phyloP scores from a whole-genome alignment of 169 alveolate genomes.

The Plasmodium ovale region DNA sequence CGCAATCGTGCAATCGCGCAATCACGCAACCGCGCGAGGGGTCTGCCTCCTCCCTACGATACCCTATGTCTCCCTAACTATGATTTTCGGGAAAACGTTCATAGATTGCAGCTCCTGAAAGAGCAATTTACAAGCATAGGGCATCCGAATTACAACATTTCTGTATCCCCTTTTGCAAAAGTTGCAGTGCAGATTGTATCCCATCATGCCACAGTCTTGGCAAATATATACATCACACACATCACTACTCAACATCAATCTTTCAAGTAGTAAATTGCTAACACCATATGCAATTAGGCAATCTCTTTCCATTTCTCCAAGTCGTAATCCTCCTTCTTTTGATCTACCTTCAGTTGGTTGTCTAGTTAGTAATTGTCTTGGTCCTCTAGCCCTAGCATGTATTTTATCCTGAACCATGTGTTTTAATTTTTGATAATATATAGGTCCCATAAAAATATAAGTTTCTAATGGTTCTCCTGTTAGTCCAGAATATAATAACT shows the following conservation, averaged over 20 bases:
- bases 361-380: conserved; percentile 97
- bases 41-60: too few relatives aligned
- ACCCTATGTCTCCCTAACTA: conserved; percentile 66
- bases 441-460: conserved; percentile 98
- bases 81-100: conserved; percentile 91
- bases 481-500: conserved; percentile 93
- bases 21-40: too few relatives aligned
- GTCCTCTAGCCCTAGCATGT: conserved; percentile 99
- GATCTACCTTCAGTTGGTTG: conserved; percentile 99
- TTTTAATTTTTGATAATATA: conserved; percentile 98
- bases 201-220: conserved; percentile 95
- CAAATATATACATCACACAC: conserved; percentile 97
- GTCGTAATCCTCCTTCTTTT: conserved; percentile 98
- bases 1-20: too few relatives aligned
- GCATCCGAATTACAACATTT: conserved; percentile 89
- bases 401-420: conserved; percentile 99
- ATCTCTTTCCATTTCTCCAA: conserved; percentile 99
- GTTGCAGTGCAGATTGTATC: conserved; percentile 94
- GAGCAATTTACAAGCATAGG: conserved; percentile 95
- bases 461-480: conserved; percentile 99
- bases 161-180: conserved; percentile 91
- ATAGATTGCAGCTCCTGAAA: conserved; percentile 93
- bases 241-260: conserved; percentile 98
- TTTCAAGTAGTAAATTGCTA: conserved; percentile 95
- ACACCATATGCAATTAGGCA: conserved; percentile 99